Base-by-base conservation (phyloP, 345 rosid species). In the Salix brachista region DNA sequence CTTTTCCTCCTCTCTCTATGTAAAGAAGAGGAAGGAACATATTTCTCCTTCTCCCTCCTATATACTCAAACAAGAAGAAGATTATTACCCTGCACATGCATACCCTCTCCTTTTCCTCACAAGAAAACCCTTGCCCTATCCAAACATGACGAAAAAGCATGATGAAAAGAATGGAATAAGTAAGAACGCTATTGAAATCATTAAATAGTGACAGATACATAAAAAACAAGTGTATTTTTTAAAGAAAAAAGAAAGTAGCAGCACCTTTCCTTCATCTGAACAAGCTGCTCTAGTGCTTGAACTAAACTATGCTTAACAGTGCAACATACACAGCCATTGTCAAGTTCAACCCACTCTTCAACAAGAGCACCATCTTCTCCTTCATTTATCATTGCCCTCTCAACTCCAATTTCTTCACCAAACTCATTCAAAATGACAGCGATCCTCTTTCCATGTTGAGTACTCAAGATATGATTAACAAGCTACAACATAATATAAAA, bases 351-450 rank as follows among this genome's bases (percentile, higher is more conserved):
- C 99, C 99, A 91, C 83, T 93, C 99, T 80, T 93, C 99, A 19
- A 95, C 93, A 71, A 93, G 84, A 8, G 92, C 87, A 71, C 97
- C 94, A 1, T 88, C 92, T 71, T 93, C 91, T 67, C 97, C 96
- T 81, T 93, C 99, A 81, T 91, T 96, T 62, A 96, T 96, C 98
- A 93, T 93, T 2, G 98, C 98, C 81, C 97, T 93, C 85, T 95
- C 98, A 2, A 96, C 97, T 77, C 96, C 98, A 70, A 95, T 90
- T 87, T 91, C 99, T 84, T 95, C 98, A 25, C 98, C 97, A 78
- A 93, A 95, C 89, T 95, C 99, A 70, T 95, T 95, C 91, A 95
- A 79, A 26, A 95, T 93, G 79, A 93, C 98, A 16, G 96, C 98
- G 19, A 95, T 91, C 78, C 85, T 88, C 92, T 91, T 96, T 78